Base-by-base conservation (phyloP, 768 basidiomycete genomes). In the Tricholoma hemisulphureum region DNA sequence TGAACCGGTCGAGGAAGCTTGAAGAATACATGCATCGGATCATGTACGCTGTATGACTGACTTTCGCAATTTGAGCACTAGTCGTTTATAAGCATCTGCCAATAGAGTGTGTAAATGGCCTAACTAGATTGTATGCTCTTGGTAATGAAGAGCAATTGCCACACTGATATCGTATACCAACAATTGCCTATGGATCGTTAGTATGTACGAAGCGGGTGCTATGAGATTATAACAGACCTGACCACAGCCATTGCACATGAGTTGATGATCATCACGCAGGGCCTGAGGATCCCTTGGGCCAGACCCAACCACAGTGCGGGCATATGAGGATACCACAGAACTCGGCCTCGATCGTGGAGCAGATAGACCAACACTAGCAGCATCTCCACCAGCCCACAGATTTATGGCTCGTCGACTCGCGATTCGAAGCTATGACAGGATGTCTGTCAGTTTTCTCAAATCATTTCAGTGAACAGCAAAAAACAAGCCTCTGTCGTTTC, bases 11-110 rank as follows among this genome's bases (percentile, higher is more conserved):
- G 82, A 31, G 86, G 86, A 31, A 98, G 78, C 66, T 93, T 95
- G 78, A 96, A 84, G 74, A 97, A 98, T 10, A 89, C 75, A 60
- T 98, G 95, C 73, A 80, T 82, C 0, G 93, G 86, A 68, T 96
- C 86, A 66, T 98, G 95, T 16, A 91, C 65, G 6, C 79, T 72
- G 66, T 94, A 91, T 0, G 94, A 96, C 39, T 77, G 79, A 28
- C 75, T 73, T 71, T 98, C 95, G 68, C 95, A 98, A 26, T 76
- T 77, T 20, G 83, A 75, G 69, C 95, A 97, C 94, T 97, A 51
- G 31, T 18, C 29, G 6, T 16, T 51, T 50, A 41, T 37, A 24
- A 49, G 20, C 34, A 21, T 45, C 8, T 16, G 46, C 26, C 26
- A 18, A n/a, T 29, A 50, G 43, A 21, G 21, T 16, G 20, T 31